Evolutionary conservation across 2,329 filamentous ascomycete genomes (phyloP).

Genomic region (Botrytis cinerea): DNA sequence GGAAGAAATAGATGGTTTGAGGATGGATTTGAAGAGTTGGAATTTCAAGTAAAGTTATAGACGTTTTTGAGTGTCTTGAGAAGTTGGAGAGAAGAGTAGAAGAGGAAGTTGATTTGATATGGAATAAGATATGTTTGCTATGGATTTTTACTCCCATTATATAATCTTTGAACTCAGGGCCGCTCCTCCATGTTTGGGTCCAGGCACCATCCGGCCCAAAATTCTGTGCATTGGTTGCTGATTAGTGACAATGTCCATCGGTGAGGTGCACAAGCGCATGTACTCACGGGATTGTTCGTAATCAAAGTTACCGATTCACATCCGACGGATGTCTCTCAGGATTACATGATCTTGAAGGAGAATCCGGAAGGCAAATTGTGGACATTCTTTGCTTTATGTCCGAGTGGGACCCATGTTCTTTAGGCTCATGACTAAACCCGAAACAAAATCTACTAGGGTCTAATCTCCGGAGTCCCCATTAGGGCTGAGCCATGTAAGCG

Average conservation of each 20-base stretch:
- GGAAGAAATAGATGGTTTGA: background rate
- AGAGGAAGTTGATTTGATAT: conserved; percentile 17
- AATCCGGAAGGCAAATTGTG: background rate
- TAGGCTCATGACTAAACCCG: background rate
- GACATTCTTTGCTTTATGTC: background rate
- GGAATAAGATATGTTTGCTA: background rate
- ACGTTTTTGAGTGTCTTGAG: background rate
- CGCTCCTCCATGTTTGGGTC: conserved; percentile 1
- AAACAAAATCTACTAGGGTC: conserved; percentile 13
- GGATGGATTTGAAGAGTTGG: background rate
- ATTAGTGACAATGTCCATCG: background rate
- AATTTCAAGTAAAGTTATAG: conserved; percentile 6
- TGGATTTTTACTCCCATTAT: background rate
- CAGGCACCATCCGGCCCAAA: background rate
- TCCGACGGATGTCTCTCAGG: background rate
- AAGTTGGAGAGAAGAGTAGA: background rate
- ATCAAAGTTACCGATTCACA: background rate
- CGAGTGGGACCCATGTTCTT: background rate
- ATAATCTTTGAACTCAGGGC: conserved; percentile 18
- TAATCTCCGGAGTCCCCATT: conserved; percentile 13
- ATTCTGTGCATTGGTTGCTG: background rate
- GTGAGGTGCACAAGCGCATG: background rate
- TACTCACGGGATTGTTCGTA: conserved; percentile 1
- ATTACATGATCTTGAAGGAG: background rate
- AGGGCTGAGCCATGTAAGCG: background rate